phyloP scores from a whole-genome alignment of 306 rosid species.

The Vigna angularis region DNA sequence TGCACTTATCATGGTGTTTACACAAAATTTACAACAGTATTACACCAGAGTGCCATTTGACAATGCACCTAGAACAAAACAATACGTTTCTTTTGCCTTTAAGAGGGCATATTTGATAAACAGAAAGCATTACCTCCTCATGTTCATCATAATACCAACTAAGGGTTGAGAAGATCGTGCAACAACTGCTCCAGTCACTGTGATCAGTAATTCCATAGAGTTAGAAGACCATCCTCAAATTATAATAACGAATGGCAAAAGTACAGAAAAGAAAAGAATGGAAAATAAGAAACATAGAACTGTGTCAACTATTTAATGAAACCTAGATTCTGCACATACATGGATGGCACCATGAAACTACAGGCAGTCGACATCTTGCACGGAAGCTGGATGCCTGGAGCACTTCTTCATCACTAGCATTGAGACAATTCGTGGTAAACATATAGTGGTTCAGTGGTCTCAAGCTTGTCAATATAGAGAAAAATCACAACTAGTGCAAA shows the following conservation, averaged over 20 bases:
- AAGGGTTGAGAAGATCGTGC: constrained; percentile 99
- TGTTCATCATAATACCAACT: constrained; percentile 96
- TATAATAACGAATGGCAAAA: constrained; percentile 40
- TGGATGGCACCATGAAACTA: constrained; percentile 93
- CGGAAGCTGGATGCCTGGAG: constrained; percentile 87
- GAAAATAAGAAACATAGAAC: constrained; percentile 31
- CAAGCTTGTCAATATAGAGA: constrained; percentile 40
- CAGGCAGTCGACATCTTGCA: constrained; percentile 90
- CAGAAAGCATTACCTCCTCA: constrained; percentile 80
- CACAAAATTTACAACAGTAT: not conserved
- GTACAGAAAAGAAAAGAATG: constrained; percentile 28
- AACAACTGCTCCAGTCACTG: constrained; percentile 95
- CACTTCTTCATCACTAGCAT: constrained; percentile 89
- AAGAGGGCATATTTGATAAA: constrained; percentile 35
- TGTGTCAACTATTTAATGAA: constrained; percentile 24
- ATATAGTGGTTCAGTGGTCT: constrained; percentile 34
- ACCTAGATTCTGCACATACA: constrained; percentile 52
- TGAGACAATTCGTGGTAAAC: constrained; percentile 39
- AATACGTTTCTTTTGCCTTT: constrained; percentile 8
- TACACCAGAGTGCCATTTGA: not conserved
- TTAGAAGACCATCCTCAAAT: constrained; percentile 32
- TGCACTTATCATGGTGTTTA: not conserved
- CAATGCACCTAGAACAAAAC: not conserved
- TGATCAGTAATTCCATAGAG: constrained; percentile 39
- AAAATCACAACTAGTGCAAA: constrained; percentile 11